Conservation (phyloP, 495 filamentous ascomycete genomes). For the Penicillium mononematosum region DNA sequence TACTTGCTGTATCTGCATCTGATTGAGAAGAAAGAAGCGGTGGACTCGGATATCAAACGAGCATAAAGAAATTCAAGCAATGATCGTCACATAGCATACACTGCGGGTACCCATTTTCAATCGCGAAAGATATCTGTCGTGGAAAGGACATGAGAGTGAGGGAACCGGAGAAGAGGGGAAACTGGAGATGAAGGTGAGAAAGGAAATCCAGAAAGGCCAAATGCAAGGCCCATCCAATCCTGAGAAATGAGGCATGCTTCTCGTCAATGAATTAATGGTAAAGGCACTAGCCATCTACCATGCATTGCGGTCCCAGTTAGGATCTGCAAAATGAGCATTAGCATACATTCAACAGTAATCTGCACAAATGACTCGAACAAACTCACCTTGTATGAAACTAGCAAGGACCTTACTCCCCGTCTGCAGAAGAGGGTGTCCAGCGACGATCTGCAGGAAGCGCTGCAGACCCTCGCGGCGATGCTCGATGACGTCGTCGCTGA, state of each 20-base stretch:
- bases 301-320: conserved; percentile 41
- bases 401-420: conserved; percentile 96
- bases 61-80: conserved; percentile 9
- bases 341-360: background rate
- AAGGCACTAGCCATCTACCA: conserved; percentile 25
- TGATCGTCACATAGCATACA: conserved; percentile 22
- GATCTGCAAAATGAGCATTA: conserved; percentile 26
- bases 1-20: background rate
- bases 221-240: background rate
- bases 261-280: conserved; percentile 4
- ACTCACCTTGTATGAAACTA: conserved; percentile 91
- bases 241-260: conserved; percentile 18
- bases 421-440: conserved; percentile 93
- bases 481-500: conserved; percentile 98
- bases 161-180: conserved; percentile 2
- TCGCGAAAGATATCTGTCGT: conserved; percentile 6
- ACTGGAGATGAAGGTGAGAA: background rate
- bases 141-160: conserved; percentile 5
- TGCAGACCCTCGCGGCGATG: conserved; percentile 88
- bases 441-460: conserved; percentile 95
- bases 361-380: conserved; percentile 7
- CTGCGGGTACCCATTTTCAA: conserved; percentile 12
- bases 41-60: conserved; percentile 20
- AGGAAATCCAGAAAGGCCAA: background rate
- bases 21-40: background rate